Conservation (phyloP, 805 yeast genomes). For the Lipomyces sp. region DNA sequence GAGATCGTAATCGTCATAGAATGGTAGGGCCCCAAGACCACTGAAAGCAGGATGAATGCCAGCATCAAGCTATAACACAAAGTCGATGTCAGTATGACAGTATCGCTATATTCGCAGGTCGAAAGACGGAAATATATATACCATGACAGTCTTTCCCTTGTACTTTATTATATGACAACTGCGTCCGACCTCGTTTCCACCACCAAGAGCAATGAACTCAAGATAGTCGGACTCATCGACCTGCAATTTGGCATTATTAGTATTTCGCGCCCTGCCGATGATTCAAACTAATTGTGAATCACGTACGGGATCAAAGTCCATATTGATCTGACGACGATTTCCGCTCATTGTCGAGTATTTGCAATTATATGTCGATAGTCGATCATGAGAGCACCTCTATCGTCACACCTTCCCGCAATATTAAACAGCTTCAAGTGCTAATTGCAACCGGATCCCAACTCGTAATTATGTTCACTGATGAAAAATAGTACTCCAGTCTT, state of each 20-base stretch:
- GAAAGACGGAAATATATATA: no score
- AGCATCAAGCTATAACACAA: constrained; percentile 60
- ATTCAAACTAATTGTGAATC: not conserved
- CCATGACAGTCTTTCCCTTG: constrained; percentile 91
- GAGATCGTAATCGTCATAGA: constrained; percentile 90
- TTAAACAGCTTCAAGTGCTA: no score
- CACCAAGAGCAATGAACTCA: constrained; percentile 87
- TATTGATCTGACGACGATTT: no score
- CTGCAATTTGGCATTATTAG: constrained; percentile 12
- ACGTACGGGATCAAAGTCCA: constrained; percentile 14
- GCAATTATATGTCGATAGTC: no score
- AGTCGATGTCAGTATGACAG: not conserved
- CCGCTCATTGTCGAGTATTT: no score
- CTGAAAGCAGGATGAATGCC: constrained; percentile 96
- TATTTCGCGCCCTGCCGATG: not conserved
- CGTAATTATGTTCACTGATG: no score
- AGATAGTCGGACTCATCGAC: constrained; percentile 42
- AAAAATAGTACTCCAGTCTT: no score
- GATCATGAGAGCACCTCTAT: no score
- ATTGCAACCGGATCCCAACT: no score
- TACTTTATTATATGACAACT: constrained; percentile 90
- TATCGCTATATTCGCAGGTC: not conserved
- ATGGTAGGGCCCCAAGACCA: constrained; percentile 89
- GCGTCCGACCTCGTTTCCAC: constrained; percentile 97
- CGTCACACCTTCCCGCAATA: no score